phyloP scores from a whole-genome alignment of 129 eudicot genomes.

The Flaveria trinervia region DNA sequence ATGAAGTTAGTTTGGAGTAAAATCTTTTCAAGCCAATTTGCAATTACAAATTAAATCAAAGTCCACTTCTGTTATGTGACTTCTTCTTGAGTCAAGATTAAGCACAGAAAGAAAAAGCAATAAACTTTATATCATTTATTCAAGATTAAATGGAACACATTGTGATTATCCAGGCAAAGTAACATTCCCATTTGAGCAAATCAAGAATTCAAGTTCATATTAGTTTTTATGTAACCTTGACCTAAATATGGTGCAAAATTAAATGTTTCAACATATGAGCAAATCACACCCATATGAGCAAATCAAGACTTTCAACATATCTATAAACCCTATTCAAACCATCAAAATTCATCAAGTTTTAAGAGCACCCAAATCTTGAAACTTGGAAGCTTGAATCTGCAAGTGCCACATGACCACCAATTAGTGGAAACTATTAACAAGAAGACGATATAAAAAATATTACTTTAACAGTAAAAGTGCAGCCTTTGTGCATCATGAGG shows the following conservation, averaged over 20 bases:
- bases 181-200: not conserved
- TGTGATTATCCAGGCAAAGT: not conserved
- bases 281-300: not conserved
- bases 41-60: slow-evolving; percentile 5
- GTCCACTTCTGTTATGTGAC: not conserved
- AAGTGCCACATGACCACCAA: not conserved
- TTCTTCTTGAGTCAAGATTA: not conserved
- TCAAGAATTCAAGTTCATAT: not conserved
- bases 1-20: slow-evolving; percentile 70
- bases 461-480: not conserved
- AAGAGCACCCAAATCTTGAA: slow-evolving; percentile 36
- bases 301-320: not conserved
- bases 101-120: slow-evolving; percentile 1
- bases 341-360: slow-evolving; percentile 27
- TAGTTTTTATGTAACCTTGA: not conserved
- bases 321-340: slow-evolving; percentile 5
- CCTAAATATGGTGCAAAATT: no score
- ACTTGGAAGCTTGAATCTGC: slow-evolving; percentile 42
- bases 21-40: slow-evolving; percentile 1
- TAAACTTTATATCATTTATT: not conserved
- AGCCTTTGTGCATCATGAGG: slow-evolving; percentile 17
- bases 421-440: not conserved
- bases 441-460: not conserved
- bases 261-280: no score
- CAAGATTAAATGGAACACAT: slow-evolving; percentile 5